Conservation (phyloP, 176 grass and related monocot genomes). For the Cenchrus americanus region DNA sequence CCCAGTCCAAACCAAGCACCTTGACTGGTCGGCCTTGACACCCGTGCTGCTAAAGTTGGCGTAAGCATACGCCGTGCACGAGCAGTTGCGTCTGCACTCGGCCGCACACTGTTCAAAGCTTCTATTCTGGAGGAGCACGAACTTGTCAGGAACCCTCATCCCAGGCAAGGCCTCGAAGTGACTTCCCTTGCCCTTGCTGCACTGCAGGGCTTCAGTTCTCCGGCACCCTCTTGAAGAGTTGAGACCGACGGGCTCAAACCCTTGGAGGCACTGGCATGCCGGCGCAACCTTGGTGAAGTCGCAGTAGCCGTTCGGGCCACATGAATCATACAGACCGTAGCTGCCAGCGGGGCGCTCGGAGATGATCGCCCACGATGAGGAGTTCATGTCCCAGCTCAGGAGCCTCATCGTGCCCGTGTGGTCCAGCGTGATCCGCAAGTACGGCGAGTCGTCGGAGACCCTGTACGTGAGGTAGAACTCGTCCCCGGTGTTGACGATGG, state of each 20-base stretch:
- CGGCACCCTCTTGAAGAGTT: conserved; percentile 37
- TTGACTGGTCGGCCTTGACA: background rate
- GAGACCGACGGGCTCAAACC: conserved; percentile 33
- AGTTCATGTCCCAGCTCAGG: conserved; percentile 19
- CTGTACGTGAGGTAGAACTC: background rate
- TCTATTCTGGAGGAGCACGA: conserved; percentile 31
- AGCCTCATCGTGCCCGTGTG: conserved; percentile 2
- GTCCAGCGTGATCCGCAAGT: conserved; percentile 14
- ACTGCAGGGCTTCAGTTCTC: conserved; percentile 30
- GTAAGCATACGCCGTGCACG: conserved; percentile 53
- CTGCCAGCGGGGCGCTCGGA: background rate
- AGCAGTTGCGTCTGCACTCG: conserved; percentile 56
- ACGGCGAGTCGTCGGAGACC: conserved; percentile 21
- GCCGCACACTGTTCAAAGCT: conserved; percentile 42
- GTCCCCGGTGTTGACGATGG: background rate
- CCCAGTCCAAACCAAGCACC: conserved; percentile 53
- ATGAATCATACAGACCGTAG: conserved; percentile 32
- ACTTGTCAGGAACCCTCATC: conserved; percentile 50
- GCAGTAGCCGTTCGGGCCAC: conserved; percentile 47
- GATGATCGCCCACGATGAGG: background rate
- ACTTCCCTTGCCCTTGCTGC: background rate
- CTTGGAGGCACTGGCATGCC: conserved; percentile 47
- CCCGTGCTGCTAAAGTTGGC: background rate
- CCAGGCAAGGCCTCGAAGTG: conserved; percentile 33
- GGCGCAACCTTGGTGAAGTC: background rate